Evolutionary conservation across 352 stramenopile genomes (phyloP).

Genomic region (Elongisporangium prolatum): DNA sequence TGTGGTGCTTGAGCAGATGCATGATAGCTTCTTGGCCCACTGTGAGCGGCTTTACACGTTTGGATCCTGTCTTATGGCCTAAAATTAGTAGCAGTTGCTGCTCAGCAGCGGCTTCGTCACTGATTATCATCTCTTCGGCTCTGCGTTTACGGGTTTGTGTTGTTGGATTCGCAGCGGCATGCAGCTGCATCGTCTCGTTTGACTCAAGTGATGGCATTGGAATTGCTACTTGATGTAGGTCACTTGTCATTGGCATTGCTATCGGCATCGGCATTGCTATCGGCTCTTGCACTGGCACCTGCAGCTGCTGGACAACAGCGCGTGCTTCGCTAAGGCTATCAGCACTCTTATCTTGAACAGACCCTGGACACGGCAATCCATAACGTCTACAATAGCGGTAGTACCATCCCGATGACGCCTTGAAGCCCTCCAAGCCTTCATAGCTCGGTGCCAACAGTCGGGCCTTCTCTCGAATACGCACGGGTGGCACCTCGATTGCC

Average conservation of each 20-base stretch:
- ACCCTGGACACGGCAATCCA: conserved; percentile 16
- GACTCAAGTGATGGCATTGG: neutral
- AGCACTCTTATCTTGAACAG: neutral
- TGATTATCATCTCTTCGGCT: neutral
- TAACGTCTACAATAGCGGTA: conserved; percentile 48
- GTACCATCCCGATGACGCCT: conserved; percentile 52
- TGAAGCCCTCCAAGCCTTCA: conserved; percentile 41
- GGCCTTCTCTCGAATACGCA: conserved; percentile 29
- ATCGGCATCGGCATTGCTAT: neutral
- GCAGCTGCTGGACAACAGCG: neutral
- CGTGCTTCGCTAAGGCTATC: neutral
- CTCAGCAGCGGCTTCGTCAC: conserved; percentile 1
- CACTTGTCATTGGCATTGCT: neutral
- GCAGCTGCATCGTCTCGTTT: neutral
- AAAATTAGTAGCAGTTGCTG: conserved; percentile 11
- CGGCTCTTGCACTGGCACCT: neutral
- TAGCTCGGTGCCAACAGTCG: conserved; percentile 20
- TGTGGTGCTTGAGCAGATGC: conserved; percentile 40
- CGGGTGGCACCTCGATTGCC: conserved; percentile 16
- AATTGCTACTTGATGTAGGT: neutral
- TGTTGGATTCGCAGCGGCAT: neutral
- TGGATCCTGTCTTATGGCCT: conserved; percentile 3
- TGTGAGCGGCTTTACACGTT: conserved; percentile 1
- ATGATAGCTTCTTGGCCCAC: conserved; percentile 29
- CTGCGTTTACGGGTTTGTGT: neutral